A percentile compares a stretch with the other conserved stretches of the same genome.
phyloP scores from a whole-genome alignment of 2,329 filamentous ascomycete species.

The Cyphellophora europaea region DNA sequence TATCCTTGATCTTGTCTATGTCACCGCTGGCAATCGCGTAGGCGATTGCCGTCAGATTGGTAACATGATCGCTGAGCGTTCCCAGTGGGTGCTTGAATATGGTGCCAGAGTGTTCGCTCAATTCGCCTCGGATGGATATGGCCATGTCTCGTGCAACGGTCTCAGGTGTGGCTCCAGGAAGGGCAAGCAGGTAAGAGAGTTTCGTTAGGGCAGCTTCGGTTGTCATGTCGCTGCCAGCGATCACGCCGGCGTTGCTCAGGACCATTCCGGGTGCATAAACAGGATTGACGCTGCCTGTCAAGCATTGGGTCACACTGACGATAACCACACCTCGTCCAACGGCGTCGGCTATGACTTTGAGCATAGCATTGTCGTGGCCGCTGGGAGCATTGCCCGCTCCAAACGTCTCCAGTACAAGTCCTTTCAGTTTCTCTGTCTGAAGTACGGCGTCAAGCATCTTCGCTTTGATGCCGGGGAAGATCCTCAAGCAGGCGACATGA shows the following conservation, averaged over 20 bases:
- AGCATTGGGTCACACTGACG: slow-evolving; percentile 84
- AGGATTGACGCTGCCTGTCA: slow-evolving; percentile 63
- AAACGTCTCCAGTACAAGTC: slow-evolving; percentile 83
- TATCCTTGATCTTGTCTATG: slow-evolving; percentile 53
- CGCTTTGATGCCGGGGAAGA: slow-evolving; percentile 89
- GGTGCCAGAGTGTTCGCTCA: slow-evolving; percentile 65
- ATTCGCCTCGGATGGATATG: slow-evolving; percentile 68
- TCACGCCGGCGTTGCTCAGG: slow-evolving; percentile 73
- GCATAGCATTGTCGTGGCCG: slow-evolving; percentile 69
- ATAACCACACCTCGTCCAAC: slow-evolving; percentile 75
- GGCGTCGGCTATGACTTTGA: slow-evolving; percentile 65
- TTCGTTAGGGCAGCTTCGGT: slow-evolving; percentile 87
- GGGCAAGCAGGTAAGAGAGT: slow-evolving; percentile 71
- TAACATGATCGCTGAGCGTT: slow-evolving; percentile 46
- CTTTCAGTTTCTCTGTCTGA: slow-evolving; percentile 63
- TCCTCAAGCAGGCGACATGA: slow-evolving; percentile 80
- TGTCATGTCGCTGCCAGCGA: slow-evolving; percentile 60
- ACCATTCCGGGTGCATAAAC: slow-evolving; percentile 71
- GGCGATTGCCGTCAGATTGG: slow-evolving; percentile 65
- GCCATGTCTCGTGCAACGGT: slow-evolving; percentile 66
- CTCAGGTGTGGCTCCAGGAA: slow-evolving; percentile 51
- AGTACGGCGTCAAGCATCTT: slow-evolving; percentile 85
- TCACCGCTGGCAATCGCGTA: slow-evolving; percentile 71
- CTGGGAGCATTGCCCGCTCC: slow-evolving; percentile 87
- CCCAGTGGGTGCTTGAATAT: slow-evolving; percentile 63